These are phyloP conservation scores for Tilletia indica DNA, from an alignment of 1,284 basidiomycete species.

Conservation along the genomic window DNA sequence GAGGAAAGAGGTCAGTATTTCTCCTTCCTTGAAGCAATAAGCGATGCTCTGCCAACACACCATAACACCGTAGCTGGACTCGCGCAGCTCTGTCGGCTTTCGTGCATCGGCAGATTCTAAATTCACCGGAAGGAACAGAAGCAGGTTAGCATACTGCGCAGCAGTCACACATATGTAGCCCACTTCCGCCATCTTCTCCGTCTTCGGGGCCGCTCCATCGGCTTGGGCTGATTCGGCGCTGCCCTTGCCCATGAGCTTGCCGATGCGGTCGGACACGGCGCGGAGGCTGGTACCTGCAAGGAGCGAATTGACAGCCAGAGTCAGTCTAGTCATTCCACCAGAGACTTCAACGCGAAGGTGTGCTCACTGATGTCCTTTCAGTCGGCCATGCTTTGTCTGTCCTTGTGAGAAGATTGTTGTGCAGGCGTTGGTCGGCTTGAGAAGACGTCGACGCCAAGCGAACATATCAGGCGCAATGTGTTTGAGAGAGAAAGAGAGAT, in stretches of 20 bases:
- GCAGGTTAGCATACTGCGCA: too few relatives aligned
- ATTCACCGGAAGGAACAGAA: neutral
- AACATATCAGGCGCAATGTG: too few relatives aligned
- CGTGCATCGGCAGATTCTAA: too few relatives aligned
- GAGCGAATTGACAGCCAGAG: neutral
- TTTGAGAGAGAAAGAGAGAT: too few relatives aligned
- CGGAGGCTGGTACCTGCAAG: slow-evolving; percentile 32
- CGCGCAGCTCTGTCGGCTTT: slow-evolving; percentile 28
- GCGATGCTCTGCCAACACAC: neutral
- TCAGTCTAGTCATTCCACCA: too few relatives aligned
- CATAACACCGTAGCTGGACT: slow-evolving; percentile 47
- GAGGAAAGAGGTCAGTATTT: neutral
- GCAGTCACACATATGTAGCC: neutral
- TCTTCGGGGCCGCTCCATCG: slow-evolving; percentile 8
- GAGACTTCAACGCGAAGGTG: neutral
- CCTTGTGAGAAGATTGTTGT: neutral
- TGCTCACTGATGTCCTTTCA: slow-evolving; percentile 25
- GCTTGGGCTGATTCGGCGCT: neutral
- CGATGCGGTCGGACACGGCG: slow-evolving; percentile 38
- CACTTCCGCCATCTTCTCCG: neutral
- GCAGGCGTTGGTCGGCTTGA: slow-evolving; percentile 9
- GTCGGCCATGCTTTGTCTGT: neutral
- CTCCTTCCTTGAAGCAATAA: neutral
- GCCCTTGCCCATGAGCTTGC: slow-evolving; percentile 34
- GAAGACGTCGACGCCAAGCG: neutral